Conservation (phyloP, 495 filamentous ascomycete species). For the Lophium mytilinum region DNA sequence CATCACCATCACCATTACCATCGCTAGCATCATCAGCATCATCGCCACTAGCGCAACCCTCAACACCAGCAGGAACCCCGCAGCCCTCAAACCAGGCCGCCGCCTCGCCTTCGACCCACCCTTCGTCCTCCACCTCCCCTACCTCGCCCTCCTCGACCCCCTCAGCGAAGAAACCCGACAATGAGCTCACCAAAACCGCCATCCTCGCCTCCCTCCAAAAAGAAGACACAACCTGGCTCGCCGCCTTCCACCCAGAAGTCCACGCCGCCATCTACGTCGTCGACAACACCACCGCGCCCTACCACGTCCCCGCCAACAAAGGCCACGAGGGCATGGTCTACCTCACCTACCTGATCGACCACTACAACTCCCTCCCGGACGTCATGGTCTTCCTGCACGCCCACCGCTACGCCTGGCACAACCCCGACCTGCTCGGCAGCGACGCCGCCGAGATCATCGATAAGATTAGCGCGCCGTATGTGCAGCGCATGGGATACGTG, state of each 20-base stretch:
- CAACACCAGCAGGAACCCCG: no score
- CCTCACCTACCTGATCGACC: constrained; percentile 25
- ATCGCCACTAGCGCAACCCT: no score
- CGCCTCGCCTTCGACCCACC: no score
- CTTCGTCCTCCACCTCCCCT: no score
- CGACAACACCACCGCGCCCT: constrained; percentile 32
- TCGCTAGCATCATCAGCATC: no score
- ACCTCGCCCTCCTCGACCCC: no score
- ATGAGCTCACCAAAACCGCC: neutral
- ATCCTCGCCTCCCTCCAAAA: constrained; percentile 3
- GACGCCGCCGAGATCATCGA: constrained; percentile 46
- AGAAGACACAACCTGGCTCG: constrained; percentile 9
- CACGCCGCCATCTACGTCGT: constrained; percentile 42
- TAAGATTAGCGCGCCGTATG: constrained; percentile 44
- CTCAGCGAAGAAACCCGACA: no score
- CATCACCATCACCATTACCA: no score
- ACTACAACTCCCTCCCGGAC: constrained; percentile 23
- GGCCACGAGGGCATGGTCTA: constrained; percentile 25
- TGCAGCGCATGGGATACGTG: constrained; percentile 53
- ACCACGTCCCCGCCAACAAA: constrained; percentile 14
- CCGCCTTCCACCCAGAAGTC: constrained; percentile 25
- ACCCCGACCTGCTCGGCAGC: constrained; percentile 40
- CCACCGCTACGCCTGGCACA: constrained; percentile 19
- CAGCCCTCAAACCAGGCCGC: no score
- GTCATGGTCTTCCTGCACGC: constrained; percentile 18